Evolutionary conservation across 2,329 filamentous ascomycete species (phyloP).

Genomic region (Thyridium curvatum): DNA sequence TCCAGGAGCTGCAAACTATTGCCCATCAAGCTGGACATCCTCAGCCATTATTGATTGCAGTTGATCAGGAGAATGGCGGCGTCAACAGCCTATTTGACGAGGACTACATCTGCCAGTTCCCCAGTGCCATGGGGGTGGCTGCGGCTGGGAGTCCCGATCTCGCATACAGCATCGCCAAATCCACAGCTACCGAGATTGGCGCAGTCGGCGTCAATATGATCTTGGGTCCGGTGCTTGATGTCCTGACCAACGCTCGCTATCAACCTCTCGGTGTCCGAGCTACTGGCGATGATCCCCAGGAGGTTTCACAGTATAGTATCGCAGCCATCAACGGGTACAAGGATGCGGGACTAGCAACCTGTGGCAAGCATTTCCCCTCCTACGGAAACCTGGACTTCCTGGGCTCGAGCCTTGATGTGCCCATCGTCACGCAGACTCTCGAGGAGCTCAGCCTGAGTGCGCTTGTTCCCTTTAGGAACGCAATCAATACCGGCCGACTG

Average conservation of each 20-base stretch:
- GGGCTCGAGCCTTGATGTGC: slow-evolving; percentile 84
- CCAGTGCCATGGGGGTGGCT: slow-evolving; percentile 94
- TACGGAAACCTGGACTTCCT: slow-evolving; percentile 94
- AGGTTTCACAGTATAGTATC: slow-evolving; percentile 88
- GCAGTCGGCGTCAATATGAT: slow-evolving; percentile 96
- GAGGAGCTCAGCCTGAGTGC: slow-evolving; percentile 91
- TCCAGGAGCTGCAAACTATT: slow-evolving; percentile 87
- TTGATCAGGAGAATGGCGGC: slow-evolving; percentile 97
- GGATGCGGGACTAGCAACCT: slow-evolving; percentile 80
- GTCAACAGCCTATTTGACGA: slow-evolving; percentile 97
- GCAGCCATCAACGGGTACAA: slow-evolving; percentile 90
- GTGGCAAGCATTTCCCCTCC: slow-evolving; percentile 94
- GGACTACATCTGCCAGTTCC: slow-evolving; percentile 92
- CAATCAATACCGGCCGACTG: slow-evolving; percentile 71
- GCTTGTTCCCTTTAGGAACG: slow-evolving; percentile 84
- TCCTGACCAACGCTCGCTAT: slow-evolving; percentile 86
- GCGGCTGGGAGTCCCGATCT: slow-evolving; percentile 81
- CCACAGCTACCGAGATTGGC: slow-evolving; percentile 85
- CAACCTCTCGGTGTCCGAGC: slow-evolving; percentile 87
- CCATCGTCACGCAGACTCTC: slow-evolving; percentile 89
- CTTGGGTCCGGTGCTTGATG: slow-evolving; percentile 87
- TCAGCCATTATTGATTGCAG: slow-evolving; percentile 79
- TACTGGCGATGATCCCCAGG: slow-evolving; percentile 86
- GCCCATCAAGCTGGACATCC: slow-evolving; percentile 86
- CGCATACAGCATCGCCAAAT: slow-evolving; percentile 85